Conservation (phyloP, 768 basidiomycete species). For the Pilatotrama ljubarskyi region DNA sequence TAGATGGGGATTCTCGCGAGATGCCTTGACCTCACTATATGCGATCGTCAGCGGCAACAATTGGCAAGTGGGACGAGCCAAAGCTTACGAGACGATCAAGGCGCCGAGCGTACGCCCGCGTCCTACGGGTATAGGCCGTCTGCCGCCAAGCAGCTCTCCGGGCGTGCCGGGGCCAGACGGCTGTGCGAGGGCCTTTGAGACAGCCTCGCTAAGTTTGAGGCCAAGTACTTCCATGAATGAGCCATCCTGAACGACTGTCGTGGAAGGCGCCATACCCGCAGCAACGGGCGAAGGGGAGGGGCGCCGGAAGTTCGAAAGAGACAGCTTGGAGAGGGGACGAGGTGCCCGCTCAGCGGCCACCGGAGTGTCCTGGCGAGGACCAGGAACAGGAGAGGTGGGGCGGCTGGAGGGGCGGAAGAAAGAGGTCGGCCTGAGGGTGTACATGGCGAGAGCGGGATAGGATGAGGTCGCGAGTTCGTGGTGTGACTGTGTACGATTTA, state of each 20-base stretch:
- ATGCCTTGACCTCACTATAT: slow-evolving; percentile 68
- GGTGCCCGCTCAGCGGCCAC: slow-evolving; percentile 44
- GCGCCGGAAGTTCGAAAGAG: slow-evolving; percentile 59
- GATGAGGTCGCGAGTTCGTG: slow-evolving; percentile 27
- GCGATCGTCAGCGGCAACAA: slow-evolving; percentile 7
- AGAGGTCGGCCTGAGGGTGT: slow-evolving; percentile 67
- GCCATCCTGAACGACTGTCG: slow-evolving; percentile 69
- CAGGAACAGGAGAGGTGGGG: slow-evolving; percentile 60
- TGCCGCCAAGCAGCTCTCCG: slow-evolving; percentile 61
- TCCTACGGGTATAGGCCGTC: slow-evolving; percentile 71
- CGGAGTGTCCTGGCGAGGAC: slow-evolving; percentile 40
- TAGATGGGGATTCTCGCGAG: slow-evolving; percentile 62
- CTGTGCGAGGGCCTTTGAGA: slow-evolving; percentile 71
- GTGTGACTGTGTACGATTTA: slow-evolving; percentile 15
- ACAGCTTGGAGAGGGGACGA: slow-evolving; percentile 57
- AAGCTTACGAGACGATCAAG: slow-evolving; percentile 69
- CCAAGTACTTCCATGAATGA: slow-evolving; percentile 78
- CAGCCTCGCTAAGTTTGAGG: slow-evolving; percentile 78
- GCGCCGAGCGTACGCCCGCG: slow-evolving; percentile 67
- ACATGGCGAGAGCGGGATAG: slow-evolving; percentile 36
- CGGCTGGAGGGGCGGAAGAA: slow-evolving; percentile 66
- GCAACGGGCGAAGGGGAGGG: slow-evolving; percentile 47
- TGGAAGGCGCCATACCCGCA: slow-evolving; percentile 32
- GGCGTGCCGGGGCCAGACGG: slow-evolving; percentile 54
- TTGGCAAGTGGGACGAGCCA: slow-evolving; percentile 15